Base-by-base conservation (phyloP, 2,329 filamentous ascomycete species). In the Cyphellophora attinorum region DNA sequence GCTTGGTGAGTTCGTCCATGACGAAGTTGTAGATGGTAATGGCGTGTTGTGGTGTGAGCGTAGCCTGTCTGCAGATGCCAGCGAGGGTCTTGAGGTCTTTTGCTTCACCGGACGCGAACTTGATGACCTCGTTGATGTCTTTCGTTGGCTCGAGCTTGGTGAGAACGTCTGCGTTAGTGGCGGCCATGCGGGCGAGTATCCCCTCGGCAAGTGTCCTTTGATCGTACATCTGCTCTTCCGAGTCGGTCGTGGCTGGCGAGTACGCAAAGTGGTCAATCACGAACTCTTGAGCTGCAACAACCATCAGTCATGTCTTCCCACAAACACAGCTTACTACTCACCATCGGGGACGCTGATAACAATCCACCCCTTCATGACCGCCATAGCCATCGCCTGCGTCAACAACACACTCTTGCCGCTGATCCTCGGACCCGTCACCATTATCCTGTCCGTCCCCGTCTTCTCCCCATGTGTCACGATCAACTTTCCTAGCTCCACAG, bases 311-410 rank as follows among this genome's bases (percentile, higher is more conserved):
- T n/a, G n/a, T n/a, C n/a, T n/a, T n/a, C n/a, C n/a, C n/a, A n/a
- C n/a, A n/a, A n/a, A n/a, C n/a, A n/a, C n/a, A 19, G 29, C 21
- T 13, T 17, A 25, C n/a, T 4, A 51, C 69, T 50, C 67, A 93
- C 88, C 82, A 64, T 98, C 86, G 23, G 91, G 88, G 33, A 96
- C 71, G 52, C 84, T 81, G 39, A 98, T 70, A 30, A 96, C 86
- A 29, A 94, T 70, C 85, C 88, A 96, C 17, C 81, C 72, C 56
- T 85, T 85, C 51, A 88, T 57, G 46, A 89, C 78, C 2, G 76
- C 89, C 59, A 88, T 79, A 12, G 81, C 68, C 72, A 93, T 76
- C 25, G 81, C 82, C 62, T 96, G 88, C 29, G 94, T 66, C 51
- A 93, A 59, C 51, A 93, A 62, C 49, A 91, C 76, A 56, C 83